Evolutionary conservation across 129 eudicot genomes (phyloP), one percentile per base, ranked within the genome.

Genomic region (Ambrosia artemisiifolia): DNA sequence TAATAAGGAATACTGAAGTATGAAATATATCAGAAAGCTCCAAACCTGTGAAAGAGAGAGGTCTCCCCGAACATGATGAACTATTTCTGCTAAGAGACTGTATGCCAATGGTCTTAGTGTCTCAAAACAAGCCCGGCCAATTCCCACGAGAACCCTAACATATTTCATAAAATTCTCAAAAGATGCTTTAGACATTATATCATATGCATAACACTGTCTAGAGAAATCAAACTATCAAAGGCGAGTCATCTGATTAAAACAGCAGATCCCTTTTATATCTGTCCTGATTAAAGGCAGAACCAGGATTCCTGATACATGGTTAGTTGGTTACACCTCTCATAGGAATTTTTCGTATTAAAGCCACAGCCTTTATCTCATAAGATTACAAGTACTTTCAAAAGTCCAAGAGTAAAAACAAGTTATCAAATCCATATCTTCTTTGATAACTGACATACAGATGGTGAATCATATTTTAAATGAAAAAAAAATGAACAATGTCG

Each of bases 111-210:
- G 98, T 82, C 98, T 88, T 79, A 90, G 70, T 48, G 95, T 87
- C 79, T 94, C 98, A 75, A 85, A 94, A 83, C 98, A 94, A 70
- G 98, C 98, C 67, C 98, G 88, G 12, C 98, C 98, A 83, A 93
- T 88, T 67, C 98, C 98, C 80, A 94, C 97, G 17, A 94, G 96
- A 70, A 94, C 98, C 90, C 98, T 93, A 76, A 28, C 34, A 71
- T 42, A 49, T 67, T 60, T 48, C 54, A 82, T 19, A 61, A 76
- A 33, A 38, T 28, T 55, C 17, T 54, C 72, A 70, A 75, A 69
- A 30, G 55, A 65, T 69, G 50, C 47, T 68, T 14, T 54, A 63
- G 32, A 53, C 46, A 54, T 69, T 63, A 81, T 63, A 71, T 69
- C 47, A 18, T 63, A 60, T 36, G 46, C 43, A 44, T 16, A 54